Conservation (phyloP, 352 stramenopile genomes). For the Saprolegnia parasitica region DNA sequence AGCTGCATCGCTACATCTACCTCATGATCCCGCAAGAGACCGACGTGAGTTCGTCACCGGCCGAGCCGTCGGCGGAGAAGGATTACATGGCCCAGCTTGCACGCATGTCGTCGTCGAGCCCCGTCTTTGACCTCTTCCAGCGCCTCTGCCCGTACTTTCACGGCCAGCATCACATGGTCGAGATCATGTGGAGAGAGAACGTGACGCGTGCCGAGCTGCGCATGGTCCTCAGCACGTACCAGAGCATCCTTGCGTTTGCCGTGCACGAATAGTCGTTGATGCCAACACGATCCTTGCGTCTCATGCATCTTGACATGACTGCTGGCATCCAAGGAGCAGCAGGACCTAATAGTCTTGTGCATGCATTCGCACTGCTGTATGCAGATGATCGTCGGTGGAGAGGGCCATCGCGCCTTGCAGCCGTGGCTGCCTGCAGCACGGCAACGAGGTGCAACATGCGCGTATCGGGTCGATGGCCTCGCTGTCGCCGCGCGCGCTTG, state of each 20-base stretch:
- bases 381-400: no score
- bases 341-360: no score
- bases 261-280: slow-evolving; percentile 49
- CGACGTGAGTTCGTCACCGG: not conserved
- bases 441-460: no score
- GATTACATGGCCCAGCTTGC: slow-evolving; percentile 77
- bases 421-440: no score
- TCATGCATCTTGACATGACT: no score
- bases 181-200: slow-evolving; percentile 89
- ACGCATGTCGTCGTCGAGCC: slow-evolving; percentile 46
- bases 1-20: slow-evolving; percentile 83
- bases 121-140: slow-evolving; percentile 76
- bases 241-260: slow-evolving; percentile 78
- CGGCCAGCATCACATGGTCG: slow-evolving; percentile 78
- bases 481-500: no score
- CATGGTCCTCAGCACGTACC: slow-evolving; percentile 78
- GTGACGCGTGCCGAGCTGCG: slow-evolving; percentile 71
- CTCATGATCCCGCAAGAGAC: slow-evolving; percentile 31
- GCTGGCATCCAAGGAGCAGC: no score
- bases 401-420: no score
- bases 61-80: slow-evolving; percentile 38
- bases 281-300: no score
- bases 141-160: slow-evolving; percentile 81
- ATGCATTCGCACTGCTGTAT: no score
- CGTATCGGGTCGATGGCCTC: no score